Percentiles rank a stretch among this genome's conserved stretches.
Evolutionary conservation across 2,329 filamentous ascomycete species (phyloP).

Genomic region (Ascochyta viciae-villosae): DNA sequence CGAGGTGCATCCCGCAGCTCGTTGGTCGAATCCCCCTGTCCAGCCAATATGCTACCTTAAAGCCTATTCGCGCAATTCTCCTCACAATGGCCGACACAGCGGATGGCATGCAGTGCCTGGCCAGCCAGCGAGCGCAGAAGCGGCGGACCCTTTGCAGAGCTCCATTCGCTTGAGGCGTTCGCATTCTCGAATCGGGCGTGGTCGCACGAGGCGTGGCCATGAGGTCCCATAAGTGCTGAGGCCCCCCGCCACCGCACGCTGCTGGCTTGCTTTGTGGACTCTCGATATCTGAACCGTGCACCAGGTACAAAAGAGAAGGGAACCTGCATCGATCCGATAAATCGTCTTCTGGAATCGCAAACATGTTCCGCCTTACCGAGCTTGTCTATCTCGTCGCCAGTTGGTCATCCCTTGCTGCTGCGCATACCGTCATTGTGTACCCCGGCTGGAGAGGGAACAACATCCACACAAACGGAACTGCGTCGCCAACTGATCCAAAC

Average conservation of each 20-base stretch:
- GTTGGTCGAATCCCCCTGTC: conserved; percentile 40
- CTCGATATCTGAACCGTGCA: conserved; percentile 11
- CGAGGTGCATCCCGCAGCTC: conserved; percentile 38
- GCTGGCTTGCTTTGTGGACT: conserved; percentile 23
- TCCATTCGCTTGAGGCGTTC: conserved; percentile 21
- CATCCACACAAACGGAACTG: conserved; percentile 74
- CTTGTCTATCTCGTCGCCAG: conserved; percentile 42
- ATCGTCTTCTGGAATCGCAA: conserved; percentile 12
- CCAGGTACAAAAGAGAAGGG: conserved; percentile 13
- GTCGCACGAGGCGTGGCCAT: conserved; percentile 30
- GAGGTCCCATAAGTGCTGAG: conserved; percentile 37
- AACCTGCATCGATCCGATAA: neutral
- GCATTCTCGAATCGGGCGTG: conserved; percentile 19
- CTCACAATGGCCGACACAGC: conserved; percentile 27
- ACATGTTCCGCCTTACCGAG: conserved; percentile 45
- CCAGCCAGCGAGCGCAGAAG: conserved; percentile 28
- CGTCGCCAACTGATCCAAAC: conserved; percentile 47
- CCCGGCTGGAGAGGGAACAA: conserved; percentile 89
- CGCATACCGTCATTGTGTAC: conserved; percentile 86
- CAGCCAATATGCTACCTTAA: conserved; percentile 36
- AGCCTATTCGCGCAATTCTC: conserved; percentile 36
- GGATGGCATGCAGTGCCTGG: conserved; percentile 39
- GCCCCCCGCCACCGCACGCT: conserved; percentile 39
- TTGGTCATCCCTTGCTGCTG: conserved; percentile 57
- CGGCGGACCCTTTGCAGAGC: conserved; percentile 14